Base-by-base conservation (phyloP, 164 flowering plant genomes). In the Sedum album region DNA sequence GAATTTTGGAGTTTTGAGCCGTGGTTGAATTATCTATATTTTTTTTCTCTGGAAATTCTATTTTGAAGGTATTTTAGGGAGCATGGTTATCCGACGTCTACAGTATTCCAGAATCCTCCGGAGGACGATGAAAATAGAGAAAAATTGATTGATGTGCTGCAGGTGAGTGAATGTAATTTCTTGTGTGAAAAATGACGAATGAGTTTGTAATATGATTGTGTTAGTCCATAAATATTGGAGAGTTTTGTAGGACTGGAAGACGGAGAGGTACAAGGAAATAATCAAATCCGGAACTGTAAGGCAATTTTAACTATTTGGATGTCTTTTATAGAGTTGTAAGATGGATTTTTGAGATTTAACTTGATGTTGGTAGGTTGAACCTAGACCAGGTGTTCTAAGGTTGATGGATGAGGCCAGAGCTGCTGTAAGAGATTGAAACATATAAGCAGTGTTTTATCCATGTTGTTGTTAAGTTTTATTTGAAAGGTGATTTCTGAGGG, bases 221-320 rank as follows among this genome's bases (percentile, higher is more conserved):
- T 6, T n/a, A 46, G 18, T 46, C n/a, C 18, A 15, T n/a, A 15
- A 11, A 51, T 21, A 2, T 68, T 46, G 61, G 41, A 31, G 60
- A 66, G 46, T 77, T 74, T 76, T 79, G 80, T 74, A 94, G 99
- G 99, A 94, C 66, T 94, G 97, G 99, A 94, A 94, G 71, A 91
- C 97, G 26, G 96, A 91, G 73, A 87, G 96, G 80, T 94, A 91
- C 84, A 87, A 91, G 74, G 90, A 87, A 71, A 94, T 91, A 68
- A 86, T 94, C 79, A 91, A 83, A 82, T 91, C 97, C 63, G 97
- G 99, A 81, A 85, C 84, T 66, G 97, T 94, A 85, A 94, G 96
- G 44, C 73, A 30, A 66, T 23, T 2, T 28, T 72, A 38, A 62
- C 18, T 14, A 60, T 38, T 49, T 73, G 1, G 26, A 33, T 69